A percentile compares a stretch with the other conserved stretches of the same genome.
Evolutionary conservation across 73 alveolate species (phyloP).

Genomic region (Tetrahymena elliotti): DNA sequence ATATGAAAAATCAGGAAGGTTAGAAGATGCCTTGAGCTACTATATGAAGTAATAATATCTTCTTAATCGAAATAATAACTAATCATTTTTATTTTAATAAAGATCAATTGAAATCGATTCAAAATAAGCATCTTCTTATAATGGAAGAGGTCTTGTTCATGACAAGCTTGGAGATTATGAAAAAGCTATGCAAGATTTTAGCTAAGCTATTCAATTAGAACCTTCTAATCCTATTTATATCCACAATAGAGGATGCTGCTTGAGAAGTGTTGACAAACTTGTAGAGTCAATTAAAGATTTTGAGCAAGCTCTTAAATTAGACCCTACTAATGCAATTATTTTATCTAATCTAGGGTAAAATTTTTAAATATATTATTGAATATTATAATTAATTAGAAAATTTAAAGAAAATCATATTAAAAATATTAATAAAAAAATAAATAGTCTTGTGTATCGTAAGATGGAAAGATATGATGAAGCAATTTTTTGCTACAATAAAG

Average conservation of each 20-base stretch:
- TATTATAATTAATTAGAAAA: neutral
- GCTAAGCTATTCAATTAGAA: constrained; percentile 84
- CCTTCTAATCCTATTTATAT: constrained; percentile 86
- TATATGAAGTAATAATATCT: constrained; percentile 50
- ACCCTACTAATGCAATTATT: constrained; percentile 80
- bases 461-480: constrained; percentile 90
- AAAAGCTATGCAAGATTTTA: constrained; percentile 89
- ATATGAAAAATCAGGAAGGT: constrained; percentile 80
- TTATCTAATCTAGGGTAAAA: constrained; percentile 84
- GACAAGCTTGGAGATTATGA: constrained; percentile 88
- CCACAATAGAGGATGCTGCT: constrained; percentile 97
- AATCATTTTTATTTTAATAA: too few species aligned
- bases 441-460: constrained; percentile 74
- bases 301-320: constrained; percentile 82
- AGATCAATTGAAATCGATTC: constrained; percentile 79
- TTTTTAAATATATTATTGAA: neutral
- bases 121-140: constrained; percentile 86
- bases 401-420: neutral
- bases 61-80: neutral
- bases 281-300: constrained; percentile 85
- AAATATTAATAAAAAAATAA: neutral
- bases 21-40: constrained; percentile 80
- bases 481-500: constrained; percentile 82
- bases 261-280: constrained; percentile 80
- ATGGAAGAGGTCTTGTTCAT: constrained; percentile 94